Base-by-base conservation (phyloP, 805 yeast genomes). In the Candida endomychidarum region DNA sequence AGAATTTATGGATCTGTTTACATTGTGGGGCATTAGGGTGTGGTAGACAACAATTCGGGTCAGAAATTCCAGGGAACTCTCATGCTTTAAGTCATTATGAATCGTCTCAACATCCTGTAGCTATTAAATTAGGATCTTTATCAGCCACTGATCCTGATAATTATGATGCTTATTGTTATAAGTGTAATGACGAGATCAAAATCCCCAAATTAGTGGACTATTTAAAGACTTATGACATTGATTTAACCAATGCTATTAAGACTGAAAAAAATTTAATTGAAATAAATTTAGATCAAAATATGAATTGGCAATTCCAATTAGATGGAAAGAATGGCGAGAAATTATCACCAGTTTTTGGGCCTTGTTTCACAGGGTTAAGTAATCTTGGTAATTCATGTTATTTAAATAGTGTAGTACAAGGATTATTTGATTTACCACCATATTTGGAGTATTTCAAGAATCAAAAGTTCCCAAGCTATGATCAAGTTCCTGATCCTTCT, bases 311-410 rank as follows among this genome's bases (percentile, higher is more conserved):
- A 47, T 93, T 93, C 63, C 78, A 80, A 45, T 77, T 90, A 77
- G 81, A 80, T 11, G 81, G 81, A 37, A 77, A 80, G 1, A 68
- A 79, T 45, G 96, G 96, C 25, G 77, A 74, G 32, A 74, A 74
- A 34, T 65, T 85, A 38, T 53, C 59, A 9, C 86, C 87, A 2
- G 66, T 91, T 1, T 80, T 73, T 57, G 99, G 98, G 0, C 68
- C 80, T 5, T 86, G 80, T 0, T 67, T 85, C 22, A 86, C 95
- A 0, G 99, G 99, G 0, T 63, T 93, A 56, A 80, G 84, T 51
- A 93, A 93, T 55, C 65, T 93, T 48, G 99, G 99, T 2, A 93
- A 93, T 54, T 83, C 96, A 0, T 93, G 99, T 63, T 93, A 93
- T 57, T 52, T 93, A 45, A 85, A 89, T 34, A 83, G 96, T 1